A percentile compares a stretch with the other conserved stretches of the same genome.
Evolutionary conservation across 352 stramenopile species (phyloP).

Genomic region (Phytophthora fragariaefolia): DNA sequence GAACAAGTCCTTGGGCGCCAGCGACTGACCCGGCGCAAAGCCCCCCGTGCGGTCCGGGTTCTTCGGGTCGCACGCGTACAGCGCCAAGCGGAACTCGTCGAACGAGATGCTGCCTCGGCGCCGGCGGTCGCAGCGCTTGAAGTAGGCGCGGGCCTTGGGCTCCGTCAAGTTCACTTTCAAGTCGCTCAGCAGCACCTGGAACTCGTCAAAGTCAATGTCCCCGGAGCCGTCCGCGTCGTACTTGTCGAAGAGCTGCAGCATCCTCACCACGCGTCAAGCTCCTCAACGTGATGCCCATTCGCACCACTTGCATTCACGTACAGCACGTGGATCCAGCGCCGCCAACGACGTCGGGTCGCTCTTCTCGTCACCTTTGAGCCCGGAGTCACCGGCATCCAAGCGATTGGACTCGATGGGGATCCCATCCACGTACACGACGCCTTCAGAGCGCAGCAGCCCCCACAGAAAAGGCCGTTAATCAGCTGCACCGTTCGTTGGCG

Average conservation of each 20-base stretch:
- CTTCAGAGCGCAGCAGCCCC: conserved; percentile 34
- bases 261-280: neutral
- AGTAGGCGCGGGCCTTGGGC: conserved; percentile 79
- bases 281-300: neutral
- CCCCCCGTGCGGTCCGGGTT: conserved; percentile 71
- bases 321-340: conserved; percentile 54
- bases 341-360: conserved; percentile 51
- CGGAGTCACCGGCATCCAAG: conserved; percentile 56
- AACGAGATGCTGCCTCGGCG: conserved; percentile 75
- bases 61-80: conserved; percentile 85
- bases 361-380: conserved; percentile 44
- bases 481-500: conserved; percentile 4
- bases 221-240: conserved; percentile 81
- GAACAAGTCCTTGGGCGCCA: conserved; percentile 81
- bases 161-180: conserved; percentile 66
- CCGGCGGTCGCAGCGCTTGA: conserved; percentile 77
- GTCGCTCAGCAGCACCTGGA: conserved; percentile 72
- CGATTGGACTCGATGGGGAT: conserved; percentile 75
- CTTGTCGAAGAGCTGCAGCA: conserved; percentile 77
- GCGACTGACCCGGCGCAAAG: conserved; percentile 71
- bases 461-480: conserved; percentile 1
- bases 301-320: conserved; percentile 29
- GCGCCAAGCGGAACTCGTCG: conserved; percentile 77
- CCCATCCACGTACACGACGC: conserved; percentile 73
- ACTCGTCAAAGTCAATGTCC: conserved; percentile 82